phyloP scores from a whole-genome alignment of 352 stramenopile species.

The Lagenidium giganteum region DNA sequence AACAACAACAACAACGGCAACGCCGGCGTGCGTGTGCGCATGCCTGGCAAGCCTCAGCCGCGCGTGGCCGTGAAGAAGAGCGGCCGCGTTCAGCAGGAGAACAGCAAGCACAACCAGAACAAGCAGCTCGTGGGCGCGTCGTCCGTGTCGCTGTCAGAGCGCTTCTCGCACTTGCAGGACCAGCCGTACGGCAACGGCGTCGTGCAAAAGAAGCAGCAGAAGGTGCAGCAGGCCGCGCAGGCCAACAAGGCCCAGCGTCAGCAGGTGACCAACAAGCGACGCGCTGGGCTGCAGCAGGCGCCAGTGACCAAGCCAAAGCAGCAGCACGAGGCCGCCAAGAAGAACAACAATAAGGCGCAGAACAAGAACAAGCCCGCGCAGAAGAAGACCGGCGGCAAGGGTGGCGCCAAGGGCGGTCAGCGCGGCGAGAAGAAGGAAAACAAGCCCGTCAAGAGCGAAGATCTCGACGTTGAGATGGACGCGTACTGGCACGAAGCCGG shows the following conservation, averaged over 20 bases:
- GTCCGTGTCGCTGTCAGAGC: slow-evolving; percentile 60
- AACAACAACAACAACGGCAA: slow-evolving; percentile 8
- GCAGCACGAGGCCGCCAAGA: slow-evolving; percentile 12
- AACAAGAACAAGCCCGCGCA: slow-evolving; percentile 14
- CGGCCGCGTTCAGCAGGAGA: slow-evolving; percentile 16
- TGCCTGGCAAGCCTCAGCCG: slow-evolving; percentile 52
- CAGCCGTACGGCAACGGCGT: slow-evolving; percentile 18
- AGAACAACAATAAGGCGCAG: slow-evolving; percentile 11
- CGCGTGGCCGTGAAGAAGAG: slow-evolving; percentile 33
- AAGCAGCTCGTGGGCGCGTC: slow-evolving; percentile 37
- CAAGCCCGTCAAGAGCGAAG: slow-evolving; percentile 50
- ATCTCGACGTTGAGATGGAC: slow-evolving; percentile 87
- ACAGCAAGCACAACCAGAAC: slow-evolving; percentile 13
- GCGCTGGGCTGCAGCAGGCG: slow-evolving; percentile 47
- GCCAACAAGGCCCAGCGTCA: slow-evolving; percentile 71
- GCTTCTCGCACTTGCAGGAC: slow-evolving; percentile 65
- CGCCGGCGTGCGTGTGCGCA: slow-evolving; percentile 27
- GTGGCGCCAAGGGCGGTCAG: slow-evolving; percentile 15
- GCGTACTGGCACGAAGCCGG: slow-evolving; percentile 85
- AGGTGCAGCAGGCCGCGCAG: slow-evolving; percentile 54
- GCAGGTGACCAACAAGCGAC: slow-evolving; percentile 63
- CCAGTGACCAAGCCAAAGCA: slow-evolving; percentile 17
- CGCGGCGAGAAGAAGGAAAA: slow-evolving; percentile 38
- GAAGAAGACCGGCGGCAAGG: no score
- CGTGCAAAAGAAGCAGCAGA: slow-evolving; percentile 58